Evolutionary conservation across 495 filamentous ascomycete genomes (phyloP).

Genomic region (Articulospora tetracladia): DNA sequence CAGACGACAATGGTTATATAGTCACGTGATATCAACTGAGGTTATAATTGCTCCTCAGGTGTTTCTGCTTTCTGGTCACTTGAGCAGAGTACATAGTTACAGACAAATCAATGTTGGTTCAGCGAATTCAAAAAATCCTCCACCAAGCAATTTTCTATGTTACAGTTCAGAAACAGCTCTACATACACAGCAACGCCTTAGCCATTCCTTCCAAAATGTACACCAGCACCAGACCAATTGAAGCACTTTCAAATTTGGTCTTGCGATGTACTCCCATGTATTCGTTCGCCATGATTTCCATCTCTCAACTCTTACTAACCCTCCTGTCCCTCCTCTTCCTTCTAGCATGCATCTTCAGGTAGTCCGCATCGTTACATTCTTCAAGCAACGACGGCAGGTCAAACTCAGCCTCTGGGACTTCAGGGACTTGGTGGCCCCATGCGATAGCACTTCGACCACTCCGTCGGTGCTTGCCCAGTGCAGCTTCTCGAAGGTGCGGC

Average conservation of each 20-base stretch:
- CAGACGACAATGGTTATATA: background rate
- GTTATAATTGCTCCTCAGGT: too few relatives aligned
- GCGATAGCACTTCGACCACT: conserved; percentile 54
- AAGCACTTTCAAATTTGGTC: conserved; percentile 31
- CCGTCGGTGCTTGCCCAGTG: conserved; percentile 57
- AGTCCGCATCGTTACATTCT: conserved; percentile 65
- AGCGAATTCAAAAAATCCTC: background rate
- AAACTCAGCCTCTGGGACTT: conserved; percentile 66
- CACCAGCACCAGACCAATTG: conserved; percentile 20
- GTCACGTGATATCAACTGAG: background rate
- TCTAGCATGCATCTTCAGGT: conserved; percentile 59
- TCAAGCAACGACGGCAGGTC: conserved; percentile 49
- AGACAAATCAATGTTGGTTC: background rate
- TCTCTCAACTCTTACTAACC: conserved; percentile 17
- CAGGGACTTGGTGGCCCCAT: conserved; percentile 81
- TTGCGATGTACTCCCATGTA: conserved; percentile 2
- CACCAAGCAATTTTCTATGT: background rate
- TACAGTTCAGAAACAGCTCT: conserved; percentile 4
- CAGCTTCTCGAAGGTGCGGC: conserved; percentile 69
- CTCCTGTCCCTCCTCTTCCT: conserved; percentile 24
- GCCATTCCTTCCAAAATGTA: conserved; percentile 7
- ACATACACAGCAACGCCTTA: background rate
- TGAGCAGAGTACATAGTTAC: background rate
- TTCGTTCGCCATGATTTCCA: background rate
- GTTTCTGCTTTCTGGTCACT: background rate